Percentiles rank a stretch among this genome's conserved stretches.
Evolutionary conservation across 2,329 filamentous ascomycete species (phyloP).

Genomic region (Zasmidium angulare): DNA sequence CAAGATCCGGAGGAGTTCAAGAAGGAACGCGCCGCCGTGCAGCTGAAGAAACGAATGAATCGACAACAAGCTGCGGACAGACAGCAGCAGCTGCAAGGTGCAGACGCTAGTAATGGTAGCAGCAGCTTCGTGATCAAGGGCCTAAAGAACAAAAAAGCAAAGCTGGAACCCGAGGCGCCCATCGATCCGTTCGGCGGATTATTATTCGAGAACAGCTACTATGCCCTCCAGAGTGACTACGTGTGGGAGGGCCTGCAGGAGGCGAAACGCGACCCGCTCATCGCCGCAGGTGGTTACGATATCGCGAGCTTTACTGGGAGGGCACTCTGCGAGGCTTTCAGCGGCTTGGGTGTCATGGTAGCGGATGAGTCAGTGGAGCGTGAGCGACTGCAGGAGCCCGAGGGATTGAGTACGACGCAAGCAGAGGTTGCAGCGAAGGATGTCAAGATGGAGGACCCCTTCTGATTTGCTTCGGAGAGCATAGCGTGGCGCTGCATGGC

Average conservation of each 20-base stretch:
- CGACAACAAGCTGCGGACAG: conserved; percentile 53
- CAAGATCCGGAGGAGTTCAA: conserved; percentile 59
- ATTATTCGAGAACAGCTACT: conserved; percentile 64
- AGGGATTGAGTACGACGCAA: conserved; percentile 33
- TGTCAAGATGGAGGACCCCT: conserved; percentile 45
- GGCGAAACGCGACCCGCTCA: conserved; percentile 63
- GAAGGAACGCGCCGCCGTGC: conserved; percentile 57
- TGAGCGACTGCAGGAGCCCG: conserved; percentile 37
- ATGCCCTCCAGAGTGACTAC: conserved; percentile 68
- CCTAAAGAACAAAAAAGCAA: conserved; percentile 62
- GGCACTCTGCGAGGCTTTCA: conserved; percentile 84
- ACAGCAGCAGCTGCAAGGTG: conserved; percentile 44
- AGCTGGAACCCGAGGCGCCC: conserved; percentile 65
- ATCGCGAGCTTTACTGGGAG: conserved; percentile 78
- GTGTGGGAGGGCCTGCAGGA: conserved; percentile 71
- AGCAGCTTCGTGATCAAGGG: conserved; percentile 69
- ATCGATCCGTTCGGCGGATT: conserved; percentile 89
- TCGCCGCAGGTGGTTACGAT: conserved; percentile 79
- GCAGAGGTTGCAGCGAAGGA: conserved; percentile 61
- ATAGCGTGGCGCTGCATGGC: not conserved
- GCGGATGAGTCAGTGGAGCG: conserved; percentile 64
- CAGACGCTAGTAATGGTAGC: conserved; percentile 29
- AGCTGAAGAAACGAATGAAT: conserved; percentile 70
- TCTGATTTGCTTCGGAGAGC: conserved; percentile 22
- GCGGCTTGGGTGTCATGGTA: conserved; percentile 83